These are phyloP conservation scores for Elymus sibiricus DNA, from an alignment of 176 grass and related monocot species.

Conservation along the genomic window DNA sequence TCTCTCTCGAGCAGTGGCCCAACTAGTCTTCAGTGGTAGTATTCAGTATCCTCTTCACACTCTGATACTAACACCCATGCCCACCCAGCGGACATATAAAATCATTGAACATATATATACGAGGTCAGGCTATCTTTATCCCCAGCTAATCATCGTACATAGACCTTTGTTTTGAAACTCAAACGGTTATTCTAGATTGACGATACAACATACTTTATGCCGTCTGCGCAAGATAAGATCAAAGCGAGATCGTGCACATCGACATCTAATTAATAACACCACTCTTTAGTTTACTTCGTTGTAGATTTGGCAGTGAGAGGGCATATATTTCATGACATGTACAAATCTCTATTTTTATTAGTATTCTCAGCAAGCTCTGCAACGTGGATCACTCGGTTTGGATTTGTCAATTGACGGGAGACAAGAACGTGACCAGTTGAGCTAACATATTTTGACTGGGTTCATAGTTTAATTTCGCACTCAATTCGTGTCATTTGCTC, in stretches of 20 bases:
- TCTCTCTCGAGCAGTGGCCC: too few relatives aligned
- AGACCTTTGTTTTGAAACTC: not conserved
- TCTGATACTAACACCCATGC: too few relatives aligned
- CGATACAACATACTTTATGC: not conserved
- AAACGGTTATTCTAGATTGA: not conserved
- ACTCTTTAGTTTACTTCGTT: not conserved
- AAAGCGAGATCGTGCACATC: slow-evolving; percentile 1
- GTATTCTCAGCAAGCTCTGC: not conserved
- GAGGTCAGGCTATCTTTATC: not conserved
- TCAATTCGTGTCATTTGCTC: slow-evolving; percentile 1
- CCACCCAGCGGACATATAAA: not conserved
- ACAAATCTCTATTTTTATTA: not conserved
- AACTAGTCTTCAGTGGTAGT: too few relatives aligned
- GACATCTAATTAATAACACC: not conserved
- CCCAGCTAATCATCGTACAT: not conserved
- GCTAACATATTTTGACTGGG: not conserved
- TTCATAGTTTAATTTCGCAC: not conserved
- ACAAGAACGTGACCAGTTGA: not conserved
- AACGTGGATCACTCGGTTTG: not conserved
- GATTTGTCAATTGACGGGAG: slow-evolving; percentile 31
- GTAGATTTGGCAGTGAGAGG: not conserved
- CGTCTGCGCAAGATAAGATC: not conserved
- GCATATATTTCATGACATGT: not conserved
- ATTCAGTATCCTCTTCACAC: too few relatives aligned
- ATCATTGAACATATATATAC: not conserved